These are phyloP conservation scores for Penicillium concentricum DNA, from an alignment of 2,329 filamentous ascomycete species.

Conservation along the genomic window DNA sequence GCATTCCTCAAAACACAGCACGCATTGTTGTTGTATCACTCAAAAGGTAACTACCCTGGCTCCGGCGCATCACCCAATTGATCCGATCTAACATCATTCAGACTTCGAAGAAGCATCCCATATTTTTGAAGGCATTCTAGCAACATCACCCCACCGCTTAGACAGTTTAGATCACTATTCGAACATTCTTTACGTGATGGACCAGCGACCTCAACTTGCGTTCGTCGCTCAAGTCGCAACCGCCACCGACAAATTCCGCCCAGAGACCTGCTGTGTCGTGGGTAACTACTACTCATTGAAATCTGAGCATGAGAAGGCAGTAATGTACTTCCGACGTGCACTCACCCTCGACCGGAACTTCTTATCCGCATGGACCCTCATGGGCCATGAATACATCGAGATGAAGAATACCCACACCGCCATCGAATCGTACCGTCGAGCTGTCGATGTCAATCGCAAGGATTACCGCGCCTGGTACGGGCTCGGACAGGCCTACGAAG, in stretches of 20 bases:
- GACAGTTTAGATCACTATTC: slow-evolving; percentile 95
- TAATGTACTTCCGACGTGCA: slow-evolving; percentile 94
- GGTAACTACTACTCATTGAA: slow-evolving; percentile 96
- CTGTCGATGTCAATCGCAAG: slow-evolving; percentile 91
- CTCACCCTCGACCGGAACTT: slow-evolving; percentile 87
- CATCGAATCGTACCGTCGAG: slow-evolving; percentile 92
- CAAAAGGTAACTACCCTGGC: slow-evolving; percentile 56
- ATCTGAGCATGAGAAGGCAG: slow-evolving; percentile 94
- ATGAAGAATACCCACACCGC: slow-evolving; percentile 98
- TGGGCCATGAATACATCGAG: slow-evolving; percentile 98
- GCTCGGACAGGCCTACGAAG: slow-evolving; percentile 92
- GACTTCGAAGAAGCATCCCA: slow-evolving; percentile 64
- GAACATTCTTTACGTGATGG: slow-evolving; percentile 94
- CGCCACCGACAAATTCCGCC: slow-evolving; percentile 89
- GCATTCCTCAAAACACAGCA: slow-evolving; percentile 89
- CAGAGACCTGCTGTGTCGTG: slow-evolving; percentile 93
- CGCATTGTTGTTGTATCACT: slow-evolving; percentile 84
- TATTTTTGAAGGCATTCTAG: slow-evolving; percentile 67
- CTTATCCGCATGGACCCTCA: slow-evolving; percentile 93
- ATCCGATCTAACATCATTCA: slow-evolving; percentile 17
- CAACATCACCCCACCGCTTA: slow-evolving; percentile 66
- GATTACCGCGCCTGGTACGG: slow-evolving; percentile 99
- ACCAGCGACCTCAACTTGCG: slow-evolving; percentile 80
- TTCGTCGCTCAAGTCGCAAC: slow-evolving; percentile 91
- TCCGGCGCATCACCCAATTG: neutral